Evolutionary conservation across 2,329 filamentous ascomycete species (phyloP).

Genomic region (Aspergillus thermomutatus): DNA sequence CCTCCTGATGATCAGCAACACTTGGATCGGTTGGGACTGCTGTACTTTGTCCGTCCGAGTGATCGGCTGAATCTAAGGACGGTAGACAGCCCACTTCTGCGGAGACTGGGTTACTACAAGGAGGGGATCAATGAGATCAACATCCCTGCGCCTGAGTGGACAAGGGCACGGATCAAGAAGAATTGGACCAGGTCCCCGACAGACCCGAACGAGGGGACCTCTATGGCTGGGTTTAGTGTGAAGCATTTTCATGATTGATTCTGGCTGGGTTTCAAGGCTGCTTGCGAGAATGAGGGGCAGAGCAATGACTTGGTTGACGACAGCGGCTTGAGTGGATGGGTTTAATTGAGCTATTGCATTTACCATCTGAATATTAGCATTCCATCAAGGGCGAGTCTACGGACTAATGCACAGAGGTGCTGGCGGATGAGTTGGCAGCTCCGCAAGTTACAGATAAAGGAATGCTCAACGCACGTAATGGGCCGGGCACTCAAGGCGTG

Average conservation of each 20-base stretch:
- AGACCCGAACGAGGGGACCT: conserved; percentile 7
- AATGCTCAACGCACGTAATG: too few relatives aligned
- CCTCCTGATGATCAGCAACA: conserved; percentile 45
- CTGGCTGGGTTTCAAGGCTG: too few relatives aligned
- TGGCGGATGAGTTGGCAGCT: too few relatives aligned
- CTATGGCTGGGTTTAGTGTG: conserved; percentile 5
- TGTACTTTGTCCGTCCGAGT: conserved; percentile 46
- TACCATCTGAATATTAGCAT: too few relatives aligned
- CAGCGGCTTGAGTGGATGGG: too few relatives aligned
- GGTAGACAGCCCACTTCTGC: conserved; percentile 30
- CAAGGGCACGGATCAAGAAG: conserved; percentile 30
- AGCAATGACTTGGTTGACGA: too few relatives aligned
- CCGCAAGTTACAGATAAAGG: too few relatives aligned
- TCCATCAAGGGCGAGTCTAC: too few relatives aligned
- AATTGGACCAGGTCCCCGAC: conserved; percentile 18
- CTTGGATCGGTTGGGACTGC: conserved; percentile 35
- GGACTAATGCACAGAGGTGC: too few relatives aligned
- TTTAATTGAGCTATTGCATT: too few relatives aligned
- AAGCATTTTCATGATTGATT: conserved; percentile 7
- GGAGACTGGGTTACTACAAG: conserved; percentile 25
- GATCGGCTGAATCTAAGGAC: conserved; percentile 28
- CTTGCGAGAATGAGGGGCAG: too few relatives aligned
- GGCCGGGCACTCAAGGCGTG: too few relatives aligned
- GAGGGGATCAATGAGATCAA: conserved; percentile 7
- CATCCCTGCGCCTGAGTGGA: conserved; percentile 17